Conservation (phyloP, 345 rosid genomes). For the rapeseed (Brassica napus) region DNA sequence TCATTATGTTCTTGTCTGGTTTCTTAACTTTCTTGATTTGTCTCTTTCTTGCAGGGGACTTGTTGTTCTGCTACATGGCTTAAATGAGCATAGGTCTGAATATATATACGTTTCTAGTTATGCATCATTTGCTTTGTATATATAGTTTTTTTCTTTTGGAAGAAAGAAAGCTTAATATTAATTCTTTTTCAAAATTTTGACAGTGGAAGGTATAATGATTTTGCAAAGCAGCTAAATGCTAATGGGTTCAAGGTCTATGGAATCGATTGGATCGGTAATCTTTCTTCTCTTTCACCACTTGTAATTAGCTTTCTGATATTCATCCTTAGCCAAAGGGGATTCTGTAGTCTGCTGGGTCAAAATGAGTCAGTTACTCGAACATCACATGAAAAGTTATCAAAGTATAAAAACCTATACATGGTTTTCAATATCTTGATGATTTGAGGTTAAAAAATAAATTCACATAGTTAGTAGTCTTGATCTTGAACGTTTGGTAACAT, state of each 20-base stretch:
- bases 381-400: not conserved
- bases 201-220: constrained; percentile 84
- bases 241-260: constrained; percentile 88
- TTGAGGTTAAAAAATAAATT: not conserved
- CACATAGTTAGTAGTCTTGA: not conserved
- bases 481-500: not conserved
- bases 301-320: not conserved
- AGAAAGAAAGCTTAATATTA: constrained; percentile 1
- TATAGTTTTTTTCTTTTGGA: not conserved
- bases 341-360: not conserved
- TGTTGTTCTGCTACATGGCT: constrained; percentile 77
- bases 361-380: not conserved
- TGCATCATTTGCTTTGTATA: not conserved
- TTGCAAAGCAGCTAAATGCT: constrained; percentile 81
- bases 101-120: not conserved
- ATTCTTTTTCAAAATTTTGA: not conserved
- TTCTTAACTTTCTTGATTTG: constrained; percentile 6
- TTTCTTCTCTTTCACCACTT: not conserved
- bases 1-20: not conserved
- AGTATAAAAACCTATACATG: not conserved
- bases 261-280: constrained; percentile 94
- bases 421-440: not conserved
- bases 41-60: constrained; percentile 63
- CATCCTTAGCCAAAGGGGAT: not conserved
- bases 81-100: constrained; percentile 89